Conservation (phyloP, 2,329 filamentous ascomycete species). For the Alternaria infectoria region DNA sequence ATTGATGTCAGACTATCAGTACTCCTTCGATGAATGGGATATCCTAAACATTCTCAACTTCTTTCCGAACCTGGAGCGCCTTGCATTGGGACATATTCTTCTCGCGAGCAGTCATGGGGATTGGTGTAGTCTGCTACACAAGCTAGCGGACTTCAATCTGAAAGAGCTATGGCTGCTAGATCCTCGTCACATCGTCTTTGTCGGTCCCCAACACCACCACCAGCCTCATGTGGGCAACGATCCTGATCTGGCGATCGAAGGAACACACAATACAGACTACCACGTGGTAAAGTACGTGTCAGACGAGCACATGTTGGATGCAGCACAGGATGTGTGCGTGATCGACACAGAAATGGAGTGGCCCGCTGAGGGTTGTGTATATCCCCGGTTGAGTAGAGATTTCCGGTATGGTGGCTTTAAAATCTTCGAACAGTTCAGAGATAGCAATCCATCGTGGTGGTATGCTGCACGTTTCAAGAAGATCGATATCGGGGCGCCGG, state of each 20-base stretch:
- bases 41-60: background rate
- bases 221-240: background rate
- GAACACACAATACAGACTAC: background rate
- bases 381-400: background rate
- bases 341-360: background rate
- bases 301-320: background rate
- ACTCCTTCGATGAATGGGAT: background rate
- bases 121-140: background rate
- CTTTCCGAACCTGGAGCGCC: background rate
- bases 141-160: background rate
- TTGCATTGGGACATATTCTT: background rate
- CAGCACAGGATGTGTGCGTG: background rate
- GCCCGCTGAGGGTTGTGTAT: background rate
- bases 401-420: background rate
- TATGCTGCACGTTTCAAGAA: background rate
- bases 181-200: background rate
- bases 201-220: background rate
- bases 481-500: too few species aligned
- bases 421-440: background rate
- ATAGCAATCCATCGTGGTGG: too few species aligned
- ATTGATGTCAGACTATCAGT: background rate
- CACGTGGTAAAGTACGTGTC: background rate
- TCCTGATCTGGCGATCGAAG: background rate
- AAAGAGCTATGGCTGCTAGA: background rate
- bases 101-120: background rate